Evolutionary conservation across 2,329 filamentous ascomycete genomes (phyloP).

Genomic region (Akanthomyces muscarius): DNA sequence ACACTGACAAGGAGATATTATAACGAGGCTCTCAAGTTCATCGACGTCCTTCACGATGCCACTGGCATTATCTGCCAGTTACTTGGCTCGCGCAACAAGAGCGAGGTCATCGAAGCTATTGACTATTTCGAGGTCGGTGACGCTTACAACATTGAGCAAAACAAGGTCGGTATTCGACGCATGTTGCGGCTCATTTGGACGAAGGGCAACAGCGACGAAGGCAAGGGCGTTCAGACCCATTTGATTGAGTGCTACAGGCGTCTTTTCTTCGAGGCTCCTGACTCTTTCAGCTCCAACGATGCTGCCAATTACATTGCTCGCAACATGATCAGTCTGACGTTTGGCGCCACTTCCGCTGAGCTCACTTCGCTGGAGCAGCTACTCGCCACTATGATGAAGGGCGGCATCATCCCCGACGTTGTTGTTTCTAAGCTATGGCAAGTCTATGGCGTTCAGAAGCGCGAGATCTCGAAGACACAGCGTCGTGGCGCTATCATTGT

Average conservation of each 20-base stretch:
- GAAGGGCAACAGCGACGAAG: conserved; percentile 98
- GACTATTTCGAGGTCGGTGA: conserved; percentile 96
- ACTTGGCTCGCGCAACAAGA: conserved; percentile 93
- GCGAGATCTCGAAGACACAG: conserved; percentile 88
- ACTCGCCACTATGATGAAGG: conserved; percentile 96
- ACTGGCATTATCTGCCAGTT: conserved; percentile 80
- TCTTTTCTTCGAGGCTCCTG: conserved; percentile 93
- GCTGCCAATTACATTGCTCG: conserved; percentile 92
- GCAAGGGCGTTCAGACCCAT: conserved; percentile 95
- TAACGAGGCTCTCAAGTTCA: conserved; percentile 87
- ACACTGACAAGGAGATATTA: conserved; percentile 89
- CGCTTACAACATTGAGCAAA: conserved; percentile 92
- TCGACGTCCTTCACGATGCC: conserved; percentile 81
- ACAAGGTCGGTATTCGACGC: conserved; percentile 84
- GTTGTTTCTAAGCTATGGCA: conserved; percentile 95
- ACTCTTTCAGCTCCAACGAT: conserved; percentile 81
- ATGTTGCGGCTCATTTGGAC: conserved; percentile 99
- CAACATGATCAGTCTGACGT: conserved; percentile 99
- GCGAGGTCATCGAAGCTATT: conserved; percentile 97
- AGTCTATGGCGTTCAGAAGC: conserved; percentile 90
- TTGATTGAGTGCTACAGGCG: conserved; percentile 95
- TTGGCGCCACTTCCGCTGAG: conserved; percentile 90
- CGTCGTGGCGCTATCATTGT: conserved; percentile 92
- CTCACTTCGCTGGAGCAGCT: conserved; percentile 93
- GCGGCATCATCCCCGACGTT: conserved; percentile 75